Conservation (phyloP, 164 flowering plant species). For the Chimonanthus salicifolius region DNA sequence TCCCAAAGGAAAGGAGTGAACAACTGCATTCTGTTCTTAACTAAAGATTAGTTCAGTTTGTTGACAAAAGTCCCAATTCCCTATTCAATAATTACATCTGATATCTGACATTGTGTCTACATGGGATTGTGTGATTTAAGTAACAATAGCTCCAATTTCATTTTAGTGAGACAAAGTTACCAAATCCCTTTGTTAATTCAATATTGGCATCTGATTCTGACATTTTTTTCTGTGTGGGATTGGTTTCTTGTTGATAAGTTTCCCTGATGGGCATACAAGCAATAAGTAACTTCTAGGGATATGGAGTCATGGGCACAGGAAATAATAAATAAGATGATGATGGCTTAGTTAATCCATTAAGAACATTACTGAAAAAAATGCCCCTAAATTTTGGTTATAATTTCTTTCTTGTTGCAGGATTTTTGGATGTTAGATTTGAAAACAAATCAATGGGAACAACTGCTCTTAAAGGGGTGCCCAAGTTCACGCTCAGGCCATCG, state of each 20-base stretch:
- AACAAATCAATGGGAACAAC: slow-evolving; percentile 96
- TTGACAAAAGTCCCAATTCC: too few species aligned
- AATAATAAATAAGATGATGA: not conserved
- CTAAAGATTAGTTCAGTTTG: too few species aligned
- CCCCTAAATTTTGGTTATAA: not conserved
- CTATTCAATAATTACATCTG: too few species aligned
- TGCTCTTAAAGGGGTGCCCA: slow-evolving; percentile 90
- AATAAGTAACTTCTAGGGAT: not conserved
- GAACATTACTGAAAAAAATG: not conserved
- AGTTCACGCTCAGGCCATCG: slow-evolving; percentile 99
- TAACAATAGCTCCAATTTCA: too few species aligned
- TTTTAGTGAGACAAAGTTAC: too few species aligned
- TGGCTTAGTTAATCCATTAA: not conserved
- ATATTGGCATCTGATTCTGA: not conserved
- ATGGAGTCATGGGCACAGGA: not conserved
- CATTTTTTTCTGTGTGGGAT: not conserved
- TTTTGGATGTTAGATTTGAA: slow-evolving; percentile 94
- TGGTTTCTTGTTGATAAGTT: not conserved
- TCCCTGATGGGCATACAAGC: not conserved
- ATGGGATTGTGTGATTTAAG: too few species aligned
- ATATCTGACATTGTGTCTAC: too few species aligned
- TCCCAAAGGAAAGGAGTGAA: too few species aligned
- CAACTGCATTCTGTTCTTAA: too few species aligned
- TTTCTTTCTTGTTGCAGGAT: slow-evolving; percentile 44
- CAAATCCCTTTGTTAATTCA: too few species aligned